phyloP scores from a whole-genome alignment of 2,329 filamentous ascomycete species.

The Mycosphaerella arachidis region DNA sequence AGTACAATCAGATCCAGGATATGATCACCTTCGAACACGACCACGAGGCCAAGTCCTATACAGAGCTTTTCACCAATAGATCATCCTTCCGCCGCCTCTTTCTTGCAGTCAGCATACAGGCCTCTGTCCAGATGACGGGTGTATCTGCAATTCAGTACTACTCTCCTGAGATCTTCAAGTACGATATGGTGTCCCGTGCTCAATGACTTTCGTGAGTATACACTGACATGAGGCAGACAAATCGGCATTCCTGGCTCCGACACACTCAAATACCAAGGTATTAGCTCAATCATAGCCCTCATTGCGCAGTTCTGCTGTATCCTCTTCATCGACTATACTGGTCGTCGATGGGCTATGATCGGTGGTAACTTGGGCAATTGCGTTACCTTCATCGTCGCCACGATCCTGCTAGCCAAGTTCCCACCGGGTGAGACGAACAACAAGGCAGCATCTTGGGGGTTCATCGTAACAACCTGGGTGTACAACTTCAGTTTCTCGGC shows the following conservation, averaged over 20 bases:
- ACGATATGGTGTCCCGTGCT: too few species aligned
- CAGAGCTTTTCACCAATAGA: conserved; percentile 61
- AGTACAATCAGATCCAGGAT: conserved; percentile 67
- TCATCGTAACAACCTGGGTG: conserved; percentile 72
- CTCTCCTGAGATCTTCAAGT: conserved; percentile 28
- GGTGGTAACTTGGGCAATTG: conserved; percentile 67
- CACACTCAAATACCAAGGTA: conserved; percentile 70
- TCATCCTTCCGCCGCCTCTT: conserved; percentile 69
- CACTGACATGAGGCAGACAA: conserved; percentile 33
- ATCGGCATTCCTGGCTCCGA: conserved; percentile 63
- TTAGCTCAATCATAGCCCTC: conserved; percentile 66
- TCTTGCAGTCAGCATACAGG: conserved; percentile 65
- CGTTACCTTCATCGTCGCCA: conserved; percentile 67
- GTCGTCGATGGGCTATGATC: conserved; percentile 69
- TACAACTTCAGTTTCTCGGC: conserved; percentile 75
- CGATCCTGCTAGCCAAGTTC: conserved; percentile 54
- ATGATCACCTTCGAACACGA: conserved; percentile 62
- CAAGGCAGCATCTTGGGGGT: conserved; percentile 61
- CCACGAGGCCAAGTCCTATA: conserved; percentile 64
- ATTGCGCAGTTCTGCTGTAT: conserved; percentile 66
- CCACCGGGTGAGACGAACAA: conserved; percentile 53
- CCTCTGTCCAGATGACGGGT: conserved; percentile 71
- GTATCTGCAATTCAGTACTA: conserved; percentile 73
- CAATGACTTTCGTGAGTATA: too few species aligned
- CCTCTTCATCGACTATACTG: conserved; percentile 62